Conservation (phyloP, 2,329 filamentous ascomycete genomes). For the Calycina herbarum region DNA sequence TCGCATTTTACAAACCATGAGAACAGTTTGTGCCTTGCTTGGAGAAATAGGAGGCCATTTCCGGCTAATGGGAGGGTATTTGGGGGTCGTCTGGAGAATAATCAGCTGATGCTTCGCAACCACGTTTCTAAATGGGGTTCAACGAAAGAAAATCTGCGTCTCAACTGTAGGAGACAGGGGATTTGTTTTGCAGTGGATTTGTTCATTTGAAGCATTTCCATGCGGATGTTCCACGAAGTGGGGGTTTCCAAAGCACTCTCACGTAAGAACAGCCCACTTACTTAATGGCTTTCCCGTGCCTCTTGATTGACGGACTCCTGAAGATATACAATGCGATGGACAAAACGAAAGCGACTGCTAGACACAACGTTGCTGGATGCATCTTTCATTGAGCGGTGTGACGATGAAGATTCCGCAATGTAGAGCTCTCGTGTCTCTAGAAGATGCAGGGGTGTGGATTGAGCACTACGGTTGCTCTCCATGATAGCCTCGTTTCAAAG, state of each 20-base stretch:
- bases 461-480: not conserved
- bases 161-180: not conserved
- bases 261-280: constrained; percentile 18
- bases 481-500: constrained; percentile 26
- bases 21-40: constrained; percentile 59
- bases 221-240: not conserved
- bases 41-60: constrained; percentile 62
- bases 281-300: constrained; percentile 34
- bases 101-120: not conserved
- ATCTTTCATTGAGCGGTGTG: constrained; percentile 18
- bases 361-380: constrained; percentile 24
- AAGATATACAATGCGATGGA: constrained; percentile 22
- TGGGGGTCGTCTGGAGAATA: constrained; percentile 32
- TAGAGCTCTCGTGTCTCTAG: not conserved
- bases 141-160: not conserved
- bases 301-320: constrained; percentile 28
- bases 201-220: not conserved
- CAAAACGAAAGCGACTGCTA: constrained; percentile 18
- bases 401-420: not conserved
- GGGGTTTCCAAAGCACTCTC: not conserved
- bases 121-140: not conserved
- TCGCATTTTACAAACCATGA: constrained; percentile 63
- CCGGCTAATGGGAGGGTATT: constrained; percentile 51
- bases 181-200: not conserved
- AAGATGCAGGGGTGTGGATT: not conserved